Conservation (phyloP, 2,329 filamentous ascomycete genomes). For the Colletotrichum sp. region DNA sequence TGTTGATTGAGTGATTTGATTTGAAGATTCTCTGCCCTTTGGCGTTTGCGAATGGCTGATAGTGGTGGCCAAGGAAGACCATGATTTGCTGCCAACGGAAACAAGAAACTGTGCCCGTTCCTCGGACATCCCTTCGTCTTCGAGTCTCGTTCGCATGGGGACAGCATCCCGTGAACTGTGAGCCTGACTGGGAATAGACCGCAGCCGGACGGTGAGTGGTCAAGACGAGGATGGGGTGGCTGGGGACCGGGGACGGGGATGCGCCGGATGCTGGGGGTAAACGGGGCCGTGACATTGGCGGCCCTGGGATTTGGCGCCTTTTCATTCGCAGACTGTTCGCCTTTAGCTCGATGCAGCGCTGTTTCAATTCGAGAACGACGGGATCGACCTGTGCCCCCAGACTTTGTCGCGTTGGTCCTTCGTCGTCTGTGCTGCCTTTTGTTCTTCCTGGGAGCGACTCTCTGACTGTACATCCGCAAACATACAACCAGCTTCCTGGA, state of each 20-base stretch:
- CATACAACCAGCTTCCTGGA: background rate
- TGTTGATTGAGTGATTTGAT: background rate
- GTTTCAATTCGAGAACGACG: conserved; percentile 14
- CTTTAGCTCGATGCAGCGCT: conserved; percentile 4
- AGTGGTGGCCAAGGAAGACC: background rate
- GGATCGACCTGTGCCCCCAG: conserved; percentile 4
- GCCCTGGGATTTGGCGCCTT: background rate
- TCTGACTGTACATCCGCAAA: background rate
- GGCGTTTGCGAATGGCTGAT: background rate
- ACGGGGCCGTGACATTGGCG: background rate
- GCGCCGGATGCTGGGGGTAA: conserved; percentile 2
- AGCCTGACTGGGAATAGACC: conserved; percentile 1
- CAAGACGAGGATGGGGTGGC: conserved; percentile 4
- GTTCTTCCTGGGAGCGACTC: background rate
- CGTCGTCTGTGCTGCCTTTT: background rate
- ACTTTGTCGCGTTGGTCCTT: background rate
- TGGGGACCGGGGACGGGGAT: conserved; percentile 2
- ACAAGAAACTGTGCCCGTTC: background rate
- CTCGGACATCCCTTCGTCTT: background rate
- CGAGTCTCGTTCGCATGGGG: conserved; percentile 3
- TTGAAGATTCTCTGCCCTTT: background rate
- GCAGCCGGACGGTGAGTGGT: conserved; percentile 14
- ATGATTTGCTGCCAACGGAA: conserved; percentile 7
- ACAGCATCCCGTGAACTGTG: background rate
- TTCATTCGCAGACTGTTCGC: conserved; percentile 1